phyloP scores from a whole-genome alignment of 225 moss, liverwort and hornwort genomes.

The Asterella californica region DNA sequence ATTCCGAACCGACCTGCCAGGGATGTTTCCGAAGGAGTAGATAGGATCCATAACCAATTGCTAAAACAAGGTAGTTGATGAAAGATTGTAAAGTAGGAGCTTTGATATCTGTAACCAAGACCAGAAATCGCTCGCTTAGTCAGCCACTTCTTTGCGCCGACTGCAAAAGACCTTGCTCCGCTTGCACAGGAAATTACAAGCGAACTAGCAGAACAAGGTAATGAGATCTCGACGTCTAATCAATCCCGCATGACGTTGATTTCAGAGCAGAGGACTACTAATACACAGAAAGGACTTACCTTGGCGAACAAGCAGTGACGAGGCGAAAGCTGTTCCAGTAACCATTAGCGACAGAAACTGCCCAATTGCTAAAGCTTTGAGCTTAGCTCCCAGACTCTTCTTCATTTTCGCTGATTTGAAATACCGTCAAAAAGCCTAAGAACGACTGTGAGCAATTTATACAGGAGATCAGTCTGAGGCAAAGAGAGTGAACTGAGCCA shows the following conservation, averaged over 20 bases:
- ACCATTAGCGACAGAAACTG: constrained; percentile 65
- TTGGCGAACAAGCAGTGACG: constrained; percentile 55
- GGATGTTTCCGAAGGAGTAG: constrained; percentile 42
- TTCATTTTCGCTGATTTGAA: constrained; percentile 20
- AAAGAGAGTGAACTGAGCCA: no score
- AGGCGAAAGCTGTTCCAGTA: constrained; percentile 59
- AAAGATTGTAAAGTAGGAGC: constrained; percentile 70
- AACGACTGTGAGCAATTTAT: no score
- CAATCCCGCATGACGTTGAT: not conserved
- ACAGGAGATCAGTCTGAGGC: no score
- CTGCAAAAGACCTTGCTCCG: not conserved
- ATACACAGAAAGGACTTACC: constrained; percentile 18
- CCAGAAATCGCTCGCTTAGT: not conserved
- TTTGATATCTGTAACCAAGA: constrained; percentile 43
- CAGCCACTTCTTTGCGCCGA: not conserved
- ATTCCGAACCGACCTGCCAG: constrained; percentile 31
- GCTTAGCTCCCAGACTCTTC: constrained; percentile 27
- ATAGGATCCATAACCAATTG: constrained; percentile 46
- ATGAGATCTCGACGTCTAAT: not conserved
- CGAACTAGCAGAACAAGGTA: not conserved
- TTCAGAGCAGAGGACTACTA: not conserved
- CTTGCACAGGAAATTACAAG: not conserved
- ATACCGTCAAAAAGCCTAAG: not conserved
- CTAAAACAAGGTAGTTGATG: constrained; percentile 63
- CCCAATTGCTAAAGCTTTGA: constrained; percentile 62